phyloP scores from a whole-genome alignment of 768 basidiomycete species.

The Asterophora parasitica region DNA sequence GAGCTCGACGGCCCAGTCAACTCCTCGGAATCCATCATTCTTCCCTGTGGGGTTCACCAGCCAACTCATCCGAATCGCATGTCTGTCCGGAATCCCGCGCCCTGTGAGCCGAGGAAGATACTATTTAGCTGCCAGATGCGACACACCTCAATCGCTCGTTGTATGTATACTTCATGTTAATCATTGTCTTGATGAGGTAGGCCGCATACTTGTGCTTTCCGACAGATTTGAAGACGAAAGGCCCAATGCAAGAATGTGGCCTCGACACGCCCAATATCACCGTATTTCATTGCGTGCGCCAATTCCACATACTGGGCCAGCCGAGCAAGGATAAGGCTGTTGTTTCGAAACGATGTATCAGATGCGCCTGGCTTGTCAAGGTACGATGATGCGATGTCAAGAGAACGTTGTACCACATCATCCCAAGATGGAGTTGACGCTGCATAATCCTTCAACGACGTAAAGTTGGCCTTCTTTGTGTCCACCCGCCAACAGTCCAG shows the following conservation, averaged over 20 bases:
- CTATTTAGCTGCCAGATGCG: background rate
- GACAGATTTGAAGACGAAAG: conserved; percentile 21
- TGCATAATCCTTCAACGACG: conserved; percentile 19
- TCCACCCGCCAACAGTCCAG: conserved; percentile 23
- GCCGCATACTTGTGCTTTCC: conserved; percentile 27
- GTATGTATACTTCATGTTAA: conserved; percentile 18
- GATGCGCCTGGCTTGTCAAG: background rate
- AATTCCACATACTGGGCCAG: conserved; percentile 26
- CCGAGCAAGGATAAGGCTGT: no score
- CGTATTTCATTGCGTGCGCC: conserved; percentile 20
- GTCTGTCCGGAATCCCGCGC: background rate
- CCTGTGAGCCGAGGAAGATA: no score
- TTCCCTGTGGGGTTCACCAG: conserved; percentile 14
- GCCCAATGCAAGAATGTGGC: conserved; percentile 23
- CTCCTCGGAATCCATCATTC: conserved; percentile 8
- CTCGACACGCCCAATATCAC: conserved; percentile 31
- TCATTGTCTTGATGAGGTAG: conserved; percentile 20
- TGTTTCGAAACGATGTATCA: no score
- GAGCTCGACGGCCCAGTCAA: conserved; percentile 29
- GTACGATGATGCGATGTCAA: conserved; percentile 10
- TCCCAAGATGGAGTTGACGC: conserved; percentile 19
- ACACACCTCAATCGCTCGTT: conserved; percentile 11
- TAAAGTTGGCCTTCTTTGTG: conserved; percentile 1
- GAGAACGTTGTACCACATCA: conserved; percentile 14
- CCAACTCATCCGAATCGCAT: conserved; percentile 8